These are phyloP conservation scores for Monilinia polystroma DNA, from an alignment of 2,329 filamentous ascomycete genomes.

Conservation along the genomic window DNA sequence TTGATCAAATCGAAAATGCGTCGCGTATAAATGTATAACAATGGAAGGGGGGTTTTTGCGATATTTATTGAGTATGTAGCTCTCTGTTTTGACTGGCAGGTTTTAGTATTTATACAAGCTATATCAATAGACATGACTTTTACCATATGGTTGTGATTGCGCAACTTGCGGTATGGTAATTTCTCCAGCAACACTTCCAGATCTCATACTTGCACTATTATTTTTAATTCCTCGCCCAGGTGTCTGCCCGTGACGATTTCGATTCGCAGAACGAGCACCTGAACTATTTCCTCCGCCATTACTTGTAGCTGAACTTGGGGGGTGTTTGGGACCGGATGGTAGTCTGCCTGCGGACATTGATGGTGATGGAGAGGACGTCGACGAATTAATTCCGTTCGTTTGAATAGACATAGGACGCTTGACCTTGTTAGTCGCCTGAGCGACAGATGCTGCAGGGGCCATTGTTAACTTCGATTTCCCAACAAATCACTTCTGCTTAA, in stretches of 20 bases:
- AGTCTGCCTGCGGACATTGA: conserved; percentile 55
- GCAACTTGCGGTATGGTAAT: conserved; percentile 40
- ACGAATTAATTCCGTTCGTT: conserved; percentile 44
- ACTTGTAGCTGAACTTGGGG: conserved; percentile 49
- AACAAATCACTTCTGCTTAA: conserved; percentile 1
- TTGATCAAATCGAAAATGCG: conserved; percentile 87
- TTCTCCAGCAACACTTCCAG: conserved; percentile 50
- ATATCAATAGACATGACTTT: conserved; percentile 33
- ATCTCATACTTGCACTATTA: conserved; percentile 49
- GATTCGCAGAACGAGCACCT: conserved; percentile 53
- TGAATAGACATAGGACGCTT: conserved; percentile 65
- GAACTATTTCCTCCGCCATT: conserved; percentile 42
- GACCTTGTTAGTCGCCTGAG: conserved; percentile 50
- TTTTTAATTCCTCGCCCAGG: conserved; percentile 51
- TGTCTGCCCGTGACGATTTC: conserved; percentile 50
- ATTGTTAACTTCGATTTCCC: conserved; percentile 25
- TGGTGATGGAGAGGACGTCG: conserved; percentile 53
- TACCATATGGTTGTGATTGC: conserved; percentile 56
- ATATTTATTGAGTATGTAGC: conserved; percentile 82
- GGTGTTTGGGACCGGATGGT: conserved; percentile 52
- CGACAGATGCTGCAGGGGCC: conserved; percentile 37
- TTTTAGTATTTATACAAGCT: conserved; percentile 25
- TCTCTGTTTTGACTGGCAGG: conserved; percentile 64
- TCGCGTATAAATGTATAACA: conserved; percentile 79
- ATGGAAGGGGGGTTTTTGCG: conserved; percentile 73